Evolutionary conservation across 2,329 filamentous ascomycete genomes (phyloP).

Genomic region (Fusarium sp.): DNA sequence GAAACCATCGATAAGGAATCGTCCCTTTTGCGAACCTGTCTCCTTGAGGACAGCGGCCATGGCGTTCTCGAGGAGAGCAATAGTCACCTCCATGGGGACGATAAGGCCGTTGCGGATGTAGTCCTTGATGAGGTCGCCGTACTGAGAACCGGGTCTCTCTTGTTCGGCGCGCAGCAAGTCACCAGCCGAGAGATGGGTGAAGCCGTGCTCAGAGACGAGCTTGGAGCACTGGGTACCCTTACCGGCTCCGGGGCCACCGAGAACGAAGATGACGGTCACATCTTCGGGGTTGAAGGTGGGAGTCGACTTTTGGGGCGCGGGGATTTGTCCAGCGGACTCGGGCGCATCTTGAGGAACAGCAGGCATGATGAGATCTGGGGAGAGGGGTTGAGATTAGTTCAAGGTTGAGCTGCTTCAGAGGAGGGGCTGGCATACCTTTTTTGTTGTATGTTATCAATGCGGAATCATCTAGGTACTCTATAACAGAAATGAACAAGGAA

Average conservation of each 20-base stretch:
- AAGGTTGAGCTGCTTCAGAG: conserved; percentile 16
- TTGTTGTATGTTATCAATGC: conserved; percentile 13
- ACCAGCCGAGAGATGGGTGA: conserved; percentile 92
- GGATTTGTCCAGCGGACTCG: conserved; percentile 50
- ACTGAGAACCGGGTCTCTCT: conserved; percentile 84
- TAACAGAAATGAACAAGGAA: conserved; percentile 4
- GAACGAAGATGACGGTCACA: conserved; percentile 95
- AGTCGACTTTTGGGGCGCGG: conserved; percentile 61
- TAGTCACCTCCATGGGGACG: conserved; percentile 98
- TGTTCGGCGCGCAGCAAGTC: conserved; percentile 96
- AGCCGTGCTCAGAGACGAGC: conserved; percentile 87
- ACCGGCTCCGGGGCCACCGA: conserved; percentile 93
- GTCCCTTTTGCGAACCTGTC: conserved; percentile 63
- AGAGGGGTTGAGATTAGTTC: conserved; percentile 5
- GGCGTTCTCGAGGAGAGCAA: conserved; percentile 92
- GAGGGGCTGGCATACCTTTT: conserved; percentile 22
- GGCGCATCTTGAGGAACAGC: conserved; percentile 31
- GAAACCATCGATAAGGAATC: conserved; percentile 87
- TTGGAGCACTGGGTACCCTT: conserved; percentile 96
- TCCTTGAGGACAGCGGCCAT: conserved; percentile 78
- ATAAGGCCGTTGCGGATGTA: conserved; percentile 96
- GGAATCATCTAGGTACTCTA: conserved; percentile 9
- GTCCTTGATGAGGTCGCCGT: conserved; percentile 90
- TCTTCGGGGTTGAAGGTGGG: conserved; percentile 80
- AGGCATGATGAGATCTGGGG: conserved; percentile 28